Conservation (phyloP, 352 stramenopile species). For the Phytophthora crassamura region DNA sequence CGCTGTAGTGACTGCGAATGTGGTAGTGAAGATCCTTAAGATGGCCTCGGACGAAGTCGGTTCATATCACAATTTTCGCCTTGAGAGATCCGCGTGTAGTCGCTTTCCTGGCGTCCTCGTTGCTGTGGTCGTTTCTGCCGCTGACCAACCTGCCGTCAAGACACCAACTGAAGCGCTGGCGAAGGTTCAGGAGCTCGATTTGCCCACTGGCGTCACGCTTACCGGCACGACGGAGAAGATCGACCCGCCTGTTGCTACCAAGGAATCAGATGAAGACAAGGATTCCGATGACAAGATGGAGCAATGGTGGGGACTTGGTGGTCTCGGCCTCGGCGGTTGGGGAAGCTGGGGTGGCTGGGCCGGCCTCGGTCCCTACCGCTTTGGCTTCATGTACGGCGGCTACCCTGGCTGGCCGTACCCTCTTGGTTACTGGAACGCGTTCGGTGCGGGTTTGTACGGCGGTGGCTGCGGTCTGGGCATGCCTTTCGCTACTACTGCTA, state of each 20-base stretch:
- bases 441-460: constrained; percentile 28
- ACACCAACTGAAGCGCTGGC: constrained; percentile 16
- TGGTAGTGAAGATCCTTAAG: too few relatives aligned
- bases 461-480: constrained; percentile 31
- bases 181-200: background rate
- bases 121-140: too few relatives aligned
- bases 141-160: constrained; percentile 3
- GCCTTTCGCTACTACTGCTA: too few relatives aligned
- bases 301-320: constrained; percentile 14
- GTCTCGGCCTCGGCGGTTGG: constrained; percentile 20
- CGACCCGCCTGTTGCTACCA: background rate
- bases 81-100: too few relatives aligned
- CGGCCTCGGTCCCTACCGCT: too few relatives aligned
- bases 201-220: constrained; percentile 13
- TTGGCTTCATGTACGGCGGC: constrained; percentile 35
- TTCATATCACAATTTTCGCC: too few relatives aligned
- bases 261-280: too few relatives aligned
- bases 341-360: constrained; percentile 37
- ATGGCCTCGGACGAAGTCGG: too few relatives aligned
- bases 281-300: constrained; percentile 8
- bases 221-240: background rate
- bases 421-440: constrained; percentile 47
- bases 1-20: too few relatives aligned
- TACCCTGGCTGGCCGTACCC: constrained; percentile 43
- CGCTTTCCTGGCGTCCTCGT: too few relatives aligned